A percentile compares a stretch with the other conserved stretches of the same genome.
Conservation (phyloP, 2,329 filamentous ascomycete species). For the Leptodontidium sp. region DNA sequence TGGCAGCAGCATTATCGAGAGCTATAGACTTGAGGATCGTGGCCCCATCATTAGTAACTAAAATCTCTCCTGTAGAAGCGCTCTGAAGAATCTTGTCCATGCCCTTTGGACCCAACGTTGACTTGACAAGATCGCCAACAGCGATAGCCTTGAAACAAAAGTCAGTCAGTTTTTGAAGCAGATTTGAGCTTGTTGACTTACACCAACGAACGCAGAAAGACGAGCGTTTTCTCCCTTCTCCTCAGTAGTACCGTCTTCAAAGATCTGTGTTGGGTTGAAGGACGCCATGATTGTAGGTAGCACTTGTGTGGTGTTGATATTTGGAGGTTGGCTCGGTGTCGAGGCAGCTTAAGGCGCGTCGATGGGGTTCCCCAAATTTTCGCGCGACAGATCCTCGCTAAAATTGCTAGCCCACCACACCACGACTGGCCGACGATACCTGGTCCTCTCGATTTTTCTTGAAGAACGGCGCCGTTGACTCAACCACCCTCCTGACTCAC, state of each 20-base stretch:
- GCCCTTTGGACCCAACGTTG: constrained; percentile 89
- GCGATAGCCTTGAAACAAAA: constrained; percentile 77
- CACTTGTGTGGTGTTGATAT: constrained; percentile 24
- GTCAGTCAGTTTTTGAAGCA: not conserved
- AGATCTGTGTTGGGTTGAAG: constrained; percentile 95
- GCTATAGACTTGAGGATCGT: constrained; percentile 99
- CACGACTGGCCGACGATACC: not conserved
- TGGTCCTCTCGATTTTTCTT: constrained; percentile 9
- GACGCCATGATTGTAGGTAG: constrained; percentile 50
- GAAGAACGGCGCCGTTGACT: not conserved
- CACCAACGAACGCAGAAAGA: constrained; percentile 79
- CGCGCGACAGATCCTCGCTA: constrained; percentile 23
- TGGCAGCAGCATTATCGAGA: constrained; percentile 96
- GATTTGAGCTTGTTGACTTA: not conserved
- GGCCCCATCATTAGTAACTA: constrained; percentile 98
- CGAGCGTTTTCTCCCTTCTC: constrained; percentile 99
- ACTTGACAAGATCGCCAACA: constrained; percentile 96
- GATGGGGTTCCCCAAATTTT: constrained; percentile 18
- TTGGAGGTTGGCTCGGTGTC: constrained; percentile 18
- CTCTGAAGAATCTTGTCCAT: constrained; percentile 77
- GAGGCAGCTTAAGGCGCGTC: constrained; percentile 28
- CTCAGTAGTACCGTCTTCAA: constrained; percentile 94
- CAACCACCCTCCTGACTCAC: not conserved
- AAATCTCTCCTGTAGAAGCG: constrained; percentile 95
- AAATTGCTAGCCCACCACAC: constrained; percentile 23